These are phyloP conservation scores for Citrus inodora DNA, from an alignment of 345 rosid species.

Conservation along the genomic window DNA sequence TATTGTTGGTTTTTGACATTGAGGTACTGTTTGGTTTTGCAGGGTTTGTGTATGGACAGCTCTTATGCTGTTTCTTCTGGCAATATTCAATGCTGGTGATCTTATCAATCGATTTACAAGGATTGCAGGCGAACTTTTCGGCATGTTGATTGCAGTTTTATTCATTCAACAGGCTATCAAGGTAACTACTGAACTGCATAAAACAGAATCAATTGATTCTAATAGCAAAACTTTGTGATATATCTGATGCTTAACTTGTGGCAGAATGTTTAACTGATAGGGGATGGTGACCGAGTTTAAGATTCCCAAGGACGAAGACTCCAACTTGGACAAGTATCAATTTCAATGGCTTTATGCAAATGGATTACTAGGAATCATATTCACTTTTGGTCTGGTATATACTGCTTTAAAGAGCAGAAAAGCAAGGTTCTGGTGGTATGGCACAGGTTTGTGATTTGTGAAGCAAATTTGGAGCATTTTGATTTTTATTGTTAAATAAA, in stretches of 20 bases:
- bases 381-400: constrained; percentile 59
- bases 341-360: constrained; percentile 74
- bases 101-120: constrained; percentile 78
- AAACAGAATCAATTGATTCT: neutral
- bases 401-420: constrained; percentile 72
- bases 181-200: constrained; percentile 25
- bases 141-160: constrained; percentile 73
- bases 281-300: constrained; percentile 67
- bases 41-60: constrained; percentile 97
- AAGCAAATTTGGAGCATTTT: neutral
- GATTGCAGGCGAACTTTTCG: constrained; percentile 80
- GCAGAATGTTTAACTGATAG: constrained; percentile 27
- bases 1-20: constrained; percentile 2
- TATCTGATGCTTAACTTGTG: neutral
- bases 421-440: constrained; percentile 76
- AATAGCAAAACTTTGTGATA: neutral
- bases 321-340: constrained; percentile 36
- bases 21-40: neutral
- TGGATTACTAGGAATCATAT: constrained; percentile 69
- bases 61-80: constrained; percentile 60
- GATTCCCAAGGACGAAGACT: constrained; percentile 43
- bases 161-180: constrained; percentile 85
- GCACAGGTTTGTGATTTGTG: constrained; percentile 51
- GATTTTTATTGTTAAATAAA: neutral
- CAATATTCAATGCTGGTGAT: constrained; percentile 54